These are phyloP conservation scores for Ceratobasidium sp. DNA, from an alignment of 1,284 basidiomycete species.

Conservation along the genomic window DNA sequence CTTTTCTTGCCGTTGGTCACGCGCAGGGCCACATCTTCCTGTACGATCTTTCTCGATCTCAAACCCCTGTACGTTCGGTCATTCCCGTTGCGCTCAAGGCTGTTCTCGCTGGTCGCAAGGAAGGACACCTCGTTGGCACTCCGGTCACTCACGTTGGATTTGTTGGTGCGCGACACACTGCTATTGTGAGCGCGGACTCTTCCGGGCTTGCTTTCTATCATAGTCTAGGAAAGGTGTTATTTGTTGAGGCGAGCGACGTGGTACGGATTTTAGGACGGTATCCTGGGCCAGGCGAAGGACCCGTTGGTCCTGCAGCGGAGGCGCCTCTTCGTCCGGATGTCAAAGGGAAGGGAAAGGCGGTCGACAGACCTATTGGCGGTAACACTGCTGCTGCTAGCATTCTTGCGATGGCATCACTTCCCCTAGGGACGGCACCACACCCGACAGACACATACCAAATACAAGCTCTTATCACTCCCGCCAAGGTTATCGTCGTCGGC, in stretches of 20 bases:
- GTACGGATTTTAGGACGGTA: constrained; percentile 95
- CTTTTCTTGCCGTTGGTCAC: constrained; percentile 92
- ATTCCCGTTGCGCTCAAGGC: constrained; percentile 74
- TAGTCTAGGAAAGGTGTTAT: constrained; percentile 93
- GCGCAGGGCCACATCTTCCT: constrained; percentile 87
- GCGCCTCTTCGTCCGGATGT: constrained; percentile 30
- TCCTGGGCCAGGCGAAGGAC: constrained; percentile 65
- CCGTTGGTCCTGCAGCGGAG: constrained; percentile 38
- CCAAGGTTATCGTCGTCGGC: constrained; percentile 93
- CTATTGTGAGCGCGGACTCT: constrained; percentile 92
- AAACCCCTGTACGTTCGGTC: constrained; percentile 75
- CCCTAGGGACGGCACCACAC: constrained; percentile 82
- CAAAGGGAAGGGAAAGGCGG: constrained; percentile 39
- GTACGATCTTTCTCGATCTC: constrained; percentile 83
- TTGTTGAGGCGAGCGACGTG: constrained; percentile 95
- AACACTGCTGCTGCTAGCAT: constrained; percentile 57
- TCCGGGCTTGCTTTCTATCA: constrained; percentile 95
- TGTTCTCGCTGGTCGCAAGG: constrained; percentile 85
- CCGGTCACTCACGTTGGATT: constrained; percentile 91
- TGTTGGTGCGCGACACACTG: constrained; percentile 94
- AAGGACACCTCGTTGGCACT: constrained; percentile 91
- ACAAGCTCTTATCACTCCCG: constrained; percentile 87
- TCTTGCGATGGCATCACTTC: constrained; percentile 84
- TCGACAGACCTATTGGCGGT: not conserved
- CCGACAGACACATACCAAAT: constrained; percentile 86